Evolutionary conservation across 192 early-diverging fungal species (phyloP), one percentile per base, ranked within the genome.

Genomic region (Coemansia brasiliensis): DNA sequence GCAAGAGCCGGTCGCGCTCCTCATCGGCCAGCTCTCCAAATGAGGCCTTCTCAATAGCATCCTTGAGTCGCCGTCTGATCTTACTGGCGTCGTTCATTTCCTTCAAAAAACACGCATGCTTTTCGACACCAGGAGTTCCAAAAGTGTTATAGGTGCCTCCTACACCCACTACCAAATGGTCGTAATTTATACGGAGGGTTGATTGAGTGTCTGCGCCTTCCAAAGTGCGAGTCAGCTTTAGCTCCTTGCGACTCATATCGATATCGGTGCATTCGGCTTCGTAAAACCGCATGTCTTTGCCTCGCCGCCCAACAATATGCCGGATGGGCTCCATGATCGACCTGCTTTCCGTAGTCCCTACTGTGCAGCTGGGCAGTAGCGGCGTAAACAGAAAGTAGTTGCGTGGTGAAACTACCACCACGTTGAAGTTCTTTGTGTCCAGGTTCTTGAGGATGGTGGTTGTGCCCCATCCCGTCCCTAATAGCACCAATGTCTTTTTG

Each of bases 311-410:
- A 21, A 89, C 90, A 55, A 86, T 89, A 46, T 85, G 77, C 52
- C 91, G 69, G 20, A 93, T 84, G 1, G 93, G 91, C 65, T 95
- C 93, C 52, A 87, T 87, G 63, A 94, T 92, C 43, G 87, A 90
- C 39, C 90, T 81, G 76, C 87, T 91, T 63, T 95, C 93, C 6
- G 93, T 83, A 9, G 93, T 93, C 4, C 93, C 93, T 0, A 93
- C 91, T 1, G 88, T 84, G 32, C 85, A 87, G 62, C 87, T 88
- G n/a, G 93, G 91, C 50, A 95, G 79, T 27, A 95, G 66, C 13
- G 93, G 93, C 35, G 93, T 95, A 68, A 93, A 91, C 21, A 91
- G 70, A 70, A 94, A 94, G 68, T 92, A 88, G 63, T 92, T 91
- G 74, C 90, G 83, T 11, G 91, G 93, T 15, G 88, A 91, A 0